Base-by-base conservation (phyloP, 768 basidiomycete genomes). In the Omphalotus guepiniiformis region DNA sequence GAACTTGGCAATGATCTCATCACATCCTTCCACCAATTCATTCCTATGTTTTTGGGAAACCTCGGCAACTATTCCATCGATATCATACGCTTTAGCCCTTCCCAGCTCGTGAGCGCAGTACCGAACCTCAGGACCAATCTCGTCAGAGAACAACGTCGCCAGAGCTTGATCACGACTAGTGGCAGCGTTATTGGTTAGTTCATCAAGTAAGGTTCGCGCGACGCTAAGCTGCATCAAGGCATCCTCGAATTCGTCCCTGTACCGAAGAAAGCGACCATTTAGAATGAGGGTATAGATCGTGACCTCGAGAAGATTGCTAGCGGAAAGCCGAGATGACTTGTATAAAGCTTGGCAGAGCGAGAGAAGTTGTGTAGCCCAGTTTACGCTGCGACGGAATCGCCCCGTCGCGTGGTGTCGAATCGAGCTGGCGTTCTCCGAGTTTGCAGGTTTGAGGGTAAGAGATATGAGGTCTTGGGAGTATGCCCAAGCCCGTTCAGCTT, bases 61-160 rank as follows among this genome's bases (percentile, higher is more conserved):
- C 47, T 87, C 85, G 4, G 70, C 67, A 16, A 82, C 85, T 53
- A 93, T 85, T 3, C 72, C 78, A 53, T 88, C 85, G 25, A 93
- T 69, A 60, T 93, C 89, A 64, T 93, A 94, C 3, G 88, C 83
- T 56, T 82, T 85, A 35, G 71, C 71, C 43, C 81, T 72, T 1
- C 92, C 89, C 12, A 94, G 72, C 58, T 92, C 85, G 57, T 97
- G 95, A 0, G 94, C 93, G 55, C 87, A 92, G 65, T 93, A 86
- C 37, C 95, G 74, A 45, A 98, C 92, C 63, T 96, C 83, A 0
- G 95, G 93, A 19, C 88, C 84, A 44, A 95, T 80, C 57, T 88
- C 86, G 59, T 98, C 94, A 4, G 85, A 77, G 58, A 90, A 88
- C 25, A 89, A 74, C 7, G 80, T 78, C 4, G 91, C 88, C 7